Evolutionary conservation across 1,284 basidiomycete genomes (phyloP).

Genomic region (Thelephora terrestris): DNA sequence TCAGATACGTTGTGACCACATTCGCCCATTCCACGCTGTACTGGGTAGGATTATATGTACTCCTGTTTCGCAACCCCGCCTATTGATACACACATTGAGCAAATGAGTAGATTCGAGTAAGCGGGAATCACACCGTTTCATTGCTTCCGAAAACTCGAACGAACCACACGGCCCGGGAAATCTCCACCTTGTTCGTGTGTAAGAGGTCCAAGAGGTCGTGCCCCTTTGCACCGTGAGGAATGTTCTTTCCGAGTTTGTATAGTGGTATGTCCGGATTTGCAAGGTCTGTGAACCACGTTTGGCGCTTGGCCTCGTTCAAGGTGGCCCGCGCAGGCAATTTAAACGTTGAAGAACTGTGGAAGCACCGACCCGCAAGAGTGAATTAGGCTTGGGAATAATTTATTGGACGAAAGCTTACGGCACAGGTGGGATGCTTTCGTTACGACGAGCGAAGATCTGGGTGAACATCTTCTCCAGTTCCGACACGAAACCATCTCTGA

Average conservation of each 20-base stretch:
- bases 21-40: slow-evolving; percentile 90
- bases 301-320: slow-evolving; percentile 80
- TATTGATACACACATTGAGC: slow-evolving; percentile 17
- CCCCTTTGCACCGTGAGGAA: slow-evolving; percentile 91
- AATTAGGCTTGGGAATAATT: slow-evolving; percentile 1
- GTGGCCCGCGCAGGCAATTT: slow-evolving; percentile 84
- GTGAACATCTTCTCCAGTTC: slow-evolving; percentile 75
- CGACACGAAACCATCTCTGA: slow-evolving; percentile 41
- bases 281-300: slow-evolving; percentile 86
- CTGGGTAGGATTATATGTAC: slow-evolving; percentile 65
- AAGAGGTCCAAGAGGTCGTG: slow-evolving; percentile 87
- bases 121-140: slow-evolving; percentile 61
- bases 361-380: background rate
- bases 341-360: slow-evolving; percentile 59
- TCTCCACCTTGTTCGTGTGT: slow-evolving; percentile 71
- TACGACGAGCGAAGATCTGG: slow-evolving; percentile 62
- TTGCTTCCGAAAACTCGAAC: slow-evolving; percentile 91
- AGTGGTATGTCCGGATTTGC: slow-evolving; percentile 86
- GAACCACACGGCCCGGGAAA: slow-evolving; percentile 91
- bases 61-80: slow-evolving; percentile 67
- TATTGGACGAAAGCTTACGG: slow-evolving; percentile 38
- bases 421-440: slow-evolving; percentile 42
- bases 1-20: slow-evolving; percentile 79
- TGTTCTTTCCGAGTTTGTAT: slow-evolving; percentile 77
- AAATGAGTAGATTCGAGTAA: background rate